Percentiles rank a stretch among this genome's conserved stretches.
Conservation (phyloP, 1,139 yeast species). For the Protomyces macrosporus region DNA sequence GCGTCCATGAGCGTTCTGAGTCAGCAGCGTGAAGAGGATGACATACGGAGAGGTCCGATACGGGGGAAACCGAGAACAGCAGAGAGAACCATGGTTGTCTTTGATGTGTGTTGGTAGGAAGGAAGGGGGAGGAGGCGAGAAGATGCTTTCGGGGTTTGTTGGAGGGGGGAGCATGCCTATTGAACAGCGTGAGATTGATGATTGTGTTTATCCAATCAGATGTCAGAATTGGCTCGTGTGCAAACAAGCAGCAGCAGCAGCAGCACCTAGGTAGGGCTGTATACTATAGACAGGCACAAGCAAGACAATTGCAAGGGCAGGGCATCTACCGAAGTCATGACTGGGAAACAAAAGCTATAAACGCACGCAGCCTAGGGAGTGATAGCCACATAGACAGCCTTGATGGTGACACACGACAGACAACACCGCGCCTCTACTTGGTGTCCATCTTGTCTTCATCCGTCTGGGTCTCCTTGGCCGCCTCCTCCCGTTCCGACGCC, state of each 20-base stretch:
- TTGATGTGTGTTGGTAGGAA: background rate
- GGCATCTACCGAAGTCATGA: too few relatives aligned
- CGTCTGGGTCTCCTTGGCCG: background rate
- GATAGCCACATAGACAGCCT: too few relatives aligned
- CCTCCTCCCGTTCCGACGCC: slow-evolving; percentile 15
- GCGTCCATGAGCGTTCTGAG: background rate
- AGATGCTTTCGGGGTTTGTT: background rate
- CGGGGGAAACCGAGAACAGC: slow-evolving; percentile 31
- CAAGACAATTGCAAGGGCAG: too few relatives aligned
- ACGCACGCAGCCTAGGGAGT: too few relatives aligned
- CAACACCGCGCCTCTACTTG: background rate
- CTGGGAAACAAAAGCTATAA: too few relatives aligned
- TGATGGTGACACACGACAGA: background rate
- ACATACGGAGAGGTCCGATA: slow-evolving; percentile 25
- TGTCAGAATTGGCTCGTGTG: too few relatives aligned
- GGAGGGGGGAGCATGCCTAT: too few relatives aligned
- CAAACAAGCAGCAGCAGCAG: too few relatives aligned
- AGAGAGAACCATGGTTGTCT: slow-evolving; percentile 27
- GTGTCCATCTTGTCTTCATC: slow-evolving; percentile 2
- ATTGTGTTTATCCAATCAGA: too few relatives aligned
- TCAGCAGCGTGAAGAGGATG: background rate
- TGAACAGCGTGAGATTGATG: too few relatives aligned
- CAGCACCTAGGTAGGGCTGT: too few relatives aligned
- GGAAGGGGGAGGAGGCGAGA: background rate
- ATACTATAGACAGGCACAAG: too few relatives aligned